Conservation (phyloP, 2,329 filamentous ascomycete genomes). For the Aspergillus pseudotamarii region DNA sequence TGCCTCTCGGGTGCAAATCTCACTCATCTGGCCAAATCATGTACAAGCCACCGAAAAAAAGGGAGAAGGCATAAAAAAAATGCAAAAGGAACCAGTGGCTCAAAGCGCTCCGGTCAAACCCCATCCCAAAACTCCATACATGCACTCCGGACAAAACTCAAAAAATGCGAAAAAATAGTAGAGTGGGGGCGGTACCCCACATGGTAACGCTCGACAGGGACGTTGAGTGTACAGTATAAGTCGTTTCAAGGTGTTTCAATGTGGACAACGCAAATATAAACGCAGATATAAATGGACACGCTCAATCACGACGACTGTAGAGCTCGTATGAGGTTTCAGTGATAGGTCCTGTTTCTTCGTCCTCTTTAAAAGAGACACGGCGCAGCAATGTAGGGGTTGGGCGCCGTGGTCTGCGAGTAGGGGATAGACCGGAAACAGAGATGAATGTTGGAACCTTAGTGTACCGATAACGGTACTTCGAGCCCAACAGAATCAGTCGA, state of each 20-base stretch:
- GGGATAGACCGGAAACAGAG: conserved; percentile 33
- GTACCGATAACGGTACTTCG: conserved; percentile 45
- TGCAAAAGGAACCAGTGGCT: conserved; percentile 18
- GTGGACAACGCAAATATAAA: conserved; percentile 13
- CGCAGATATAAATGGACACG: conserved; percentile 3
- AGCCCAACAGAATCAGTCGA: conserved; percentile 46
- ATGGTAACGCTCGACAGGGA: not conserved
- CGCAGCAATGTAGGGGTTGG: conserved; percentile 41
- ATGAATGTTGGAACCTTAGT: conserved; percentile 32
- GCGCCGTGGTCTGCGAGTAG: conserved; percentile 36
- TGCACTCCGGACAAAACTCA: conserved; percentile 19
- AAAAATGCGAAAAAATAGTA: not conserved
- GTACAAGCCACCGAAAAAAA: too few relatives aligned
- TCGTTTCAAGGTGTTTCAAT: conserved; percentile 23
- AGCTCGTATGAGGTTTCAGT: conserved; percentile 44
- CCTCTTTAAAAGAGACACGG: conserved; percentile 43
- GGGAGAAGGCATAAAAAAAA: not conserved
- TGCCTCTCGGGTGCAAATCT: too few relatives aligned
- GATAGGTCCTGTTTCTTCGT: conserved; percentile 39
- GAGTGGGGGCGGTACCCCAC: not conserved
- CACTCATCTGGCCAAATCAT: too few relatives aligned
- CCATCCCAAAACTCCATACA: conserved; percentile 30
- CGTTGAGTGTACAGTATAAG: conserved; percentile 2
- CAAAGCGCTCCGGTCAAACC: conserved; percentile 27
- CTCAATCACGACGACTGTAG: conserved; percentile 36